Conservation (phyloP, 129 eudicot genomes). For the Flaveria linearis region DNA sequence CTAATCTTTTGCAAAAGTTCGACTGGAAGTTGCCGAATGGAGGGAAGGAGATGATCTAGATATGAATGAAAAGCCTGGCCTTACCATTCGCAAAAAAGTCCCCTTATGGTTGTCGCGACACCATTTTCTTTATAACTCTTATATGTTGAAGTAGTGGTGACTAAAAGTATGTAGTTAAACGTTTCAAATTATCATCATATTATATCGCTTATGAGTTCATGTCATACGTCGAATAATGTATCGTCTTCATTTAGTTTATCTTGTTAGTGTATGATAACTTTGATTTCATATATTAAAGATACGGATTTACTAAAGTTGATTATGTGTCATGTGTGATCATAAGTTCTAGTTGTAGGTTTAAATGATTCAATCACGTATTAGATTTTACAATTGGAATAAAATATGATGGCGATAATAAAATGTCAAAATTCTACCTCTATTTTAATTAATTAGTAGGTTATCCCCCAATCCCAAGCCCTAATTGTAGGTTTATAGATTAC, state of each 20-base stretch:
- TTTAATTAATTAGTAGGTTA: too few species aligned
- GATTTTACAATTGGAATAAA: too few species aligned
- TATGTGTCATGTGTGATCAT: too few species aligned
- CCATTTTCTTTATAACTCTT: constrained; percentile 20
- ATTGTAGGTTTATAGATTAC: too few species aligned
- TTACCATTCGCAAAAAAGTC: constrained; percentile 29
- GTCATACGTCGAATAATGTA: not conserved
- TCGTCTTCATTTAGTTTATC: not conserved
- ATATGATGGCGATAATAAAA: too few species aligned
- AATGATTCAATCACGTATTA: too few species aligned
- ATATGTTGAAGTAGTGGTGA: not conserved
- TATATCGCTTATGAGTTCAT: not conserved
- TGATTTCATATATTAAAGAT: too few species aligned
- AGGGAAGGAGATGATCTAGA: constrained; percentile 35
- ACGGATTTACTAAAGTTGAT: too few species aligned
- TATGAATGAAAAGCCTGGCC: constrained; percentile 38
- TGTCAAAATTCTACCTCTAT: too few species aligned
- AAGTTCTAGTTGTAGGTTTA: too few species aligned
- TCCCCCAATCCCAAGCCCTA: too few species aligned
- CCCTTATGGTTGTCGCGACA: constrained; percentile 43
- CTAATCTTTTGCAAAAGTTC: constrained; percentile 41
- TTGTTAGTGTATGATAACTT: too few species aligned
- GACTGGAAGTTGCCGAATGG: constrained; percentile 48
- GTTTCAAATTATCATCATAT: not conserved
- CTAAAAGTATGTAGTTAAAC: not conserved